Percentiles rank a stretch among this genome's conserved stretches.
Conservation (phyloP, 2,329 filamentous ascomycete species). For the Monosporascus cannonballus region DNA sequence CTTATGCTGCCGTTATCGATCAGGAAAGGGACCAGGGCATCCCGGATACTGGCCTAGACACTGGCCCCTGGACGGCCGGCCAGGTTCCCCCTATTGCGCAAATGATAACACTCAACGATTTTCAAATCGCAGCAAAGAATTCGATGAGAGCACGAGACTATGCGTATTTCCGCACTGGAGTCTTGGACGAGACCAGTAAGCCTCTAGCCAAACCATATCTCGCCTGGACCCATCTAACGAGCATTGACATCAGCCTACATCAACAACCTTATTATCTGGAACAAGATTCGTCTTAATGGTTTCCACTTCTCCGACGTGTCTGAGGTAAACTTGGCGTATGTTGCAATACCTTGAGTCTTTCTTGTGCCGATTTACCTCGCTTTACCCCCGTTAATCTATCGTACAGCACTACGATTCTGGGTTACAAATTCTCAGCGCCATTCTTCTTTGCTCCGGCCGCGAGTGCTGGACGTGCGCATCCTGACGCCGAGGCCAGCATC, state of each 20-base stretch:
- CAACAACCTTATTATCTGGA: constrained; percentile 34
- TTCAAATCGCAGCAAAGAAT: constrained; percentile 30
- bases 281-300: constrained; percentile 26
- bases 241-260: constrained; percentile 21
- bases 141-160: constrained; percentile 27
- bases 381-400: constrained; percentile 4
- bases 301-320: constrained; percentile 28
- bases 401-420: constrained; percentile 41
- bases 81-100: constrained; percentile 23
- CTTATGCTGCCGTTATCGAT: constrained; percentile 1
- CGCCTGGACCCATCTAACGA: not conserved
- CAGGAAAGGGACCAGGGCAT: constrained; percentile 3
- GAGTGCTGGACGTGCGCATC: constrained; percentile 36
- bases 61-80: constrained; percentile 1
- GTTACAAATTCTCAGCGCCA: constrained; percentile 47
- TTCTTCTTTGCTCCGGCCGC: constrained; percentile 49
- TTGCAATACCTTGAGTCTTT: not conserved
- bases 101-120: constrained; percentile 31
- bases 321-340: constrained; percentile 17
- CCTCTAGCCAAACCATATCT: not conserved
- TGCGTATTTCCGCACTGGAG: constrained; percentile 33
- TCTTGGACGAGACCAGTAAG: constrained; percentile 29
- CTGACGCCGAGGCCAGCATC: constrained; percentile 42
- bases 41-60: constrained; percentile 4
- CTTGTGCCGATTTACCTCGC: not conserved